These are phyloP conservation scores for Rhizophagus clarus DNA, from an alignment of 192 early-diverging fungal species.

Conservation along the genomic window DNA sequence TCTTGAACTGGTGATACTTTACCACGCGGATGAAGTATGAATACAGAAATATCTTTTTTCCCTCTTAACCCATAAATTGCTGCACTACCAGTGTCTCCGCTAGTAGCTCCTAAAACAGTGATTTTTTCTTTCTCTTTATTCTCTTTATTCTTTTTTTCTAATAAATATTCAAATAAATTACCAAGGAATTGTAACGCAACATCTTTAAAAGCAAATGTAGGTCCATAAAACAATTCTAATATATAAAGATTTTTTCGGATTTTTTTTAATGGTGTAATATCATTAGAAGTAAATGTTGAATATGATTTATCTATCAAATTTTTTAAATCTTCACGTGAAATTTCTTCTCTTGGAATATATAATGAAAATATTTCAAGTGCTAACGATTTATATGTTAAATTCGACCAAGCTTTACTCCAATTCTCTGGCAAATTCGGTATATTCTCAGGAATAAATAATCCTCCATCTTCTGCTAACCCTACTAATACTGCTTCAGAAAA, in stretches of 20 bases:
- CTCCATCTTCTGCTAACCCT: conserved; percentile 92
- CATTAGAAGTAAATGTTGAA: conserved; percentile 71
- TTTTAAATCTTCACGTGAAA: conserved; percentile 71
- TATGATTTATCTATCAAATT: conserved; percentile 73
- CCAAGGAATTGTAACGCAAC: conserved; percentile 96
- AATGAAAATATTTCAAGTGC: conserved; percentile 81
- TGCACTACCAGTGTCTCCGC: conserved; percentile 97
- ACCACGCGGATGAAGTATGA: conserved; percentile 89
- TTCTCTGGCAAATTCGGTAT: conserved; percentile 75
- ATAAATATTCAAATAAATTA: conserved; percentile 98
- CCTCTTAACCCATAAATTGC: conserved; percentile 95
- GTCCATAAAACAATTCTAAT: conserved; percentile 95
- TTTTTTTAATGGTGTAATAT: conserved; percentile 77
- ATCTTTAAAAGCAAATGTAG: conserved; percentile 99
- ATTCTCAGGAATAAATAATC: conserved; percentile 87
- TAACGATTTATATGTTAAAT: conserved; percentile 78
- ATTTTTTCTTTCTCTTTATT: conserved; percentile 58
- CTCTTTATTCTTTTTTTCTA: conserved; percentile 69
- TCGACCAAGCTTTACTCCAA: conserved; percentile 72
- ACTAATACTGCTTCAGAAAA: conserved; percentile 93
- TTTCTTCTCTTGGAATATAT: conserved; percentile 80
- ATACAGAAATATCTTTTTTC: conserved; percentile 91
- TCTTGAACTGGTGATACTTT: conserved; percentile 94
- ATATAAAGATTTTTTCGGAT: conserved; percentile 68
- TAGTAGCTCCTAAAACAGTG: conserved; percentile 94